Percentiles rank a stretch among this genome's conserved stretches.
Conservation (phyloP, 306 rosid species). For the Ormosia emarginata region DNA sequence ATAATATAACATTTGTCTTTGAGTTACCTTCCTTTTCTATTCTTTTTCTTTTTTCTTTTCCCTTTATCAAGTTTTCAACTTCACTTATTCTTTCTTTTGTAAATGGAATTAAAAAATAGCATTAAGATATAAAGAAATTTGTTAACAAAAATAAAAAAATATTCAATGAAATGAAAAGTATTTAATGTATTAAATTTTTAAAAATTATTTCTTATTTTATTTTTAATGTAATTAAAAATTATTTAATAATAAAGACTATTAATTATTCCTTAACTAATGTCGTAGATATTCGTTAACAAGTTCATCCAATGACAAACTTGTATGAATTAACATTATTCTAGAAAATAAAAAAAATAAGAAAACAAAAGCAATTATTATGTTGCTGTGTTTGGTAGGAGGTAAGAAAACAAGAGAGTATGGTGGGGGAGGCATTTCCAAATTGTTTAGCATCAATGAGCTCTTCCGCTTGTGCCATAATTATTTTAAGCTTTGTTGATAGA, state of each 20-base stretch:
- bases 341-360: not conserved
- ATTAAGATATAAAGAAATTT: not conserved
- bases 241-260: not conserved
- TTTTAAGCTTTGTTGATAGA: not conserved
- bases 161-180: not conserved
- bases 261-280: not conserved
- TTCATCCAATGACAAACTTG: too few relatives aligned
- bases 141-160: not conserved
- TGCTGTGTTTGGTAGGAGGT: slow-evolving; percentile 2
- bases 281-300: too few relatives aligned
- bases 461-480: not conserved
- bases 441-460: not conserved
- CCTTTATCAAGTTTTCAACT: not conserved
- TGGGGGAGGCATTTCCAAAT: not conserved
- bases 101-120: not conserved
- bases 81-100: not conserved
- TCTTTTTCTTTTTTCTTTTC: not conserved
- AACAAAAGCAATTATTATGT: not conserved
- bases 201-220: not conserved
- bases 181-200: too few relatives aligned
- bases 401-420: not conserved
- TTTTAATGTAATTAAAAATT: too few relatives aligned
- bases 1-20: too few relatives aligned
- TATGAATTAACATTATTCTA: not conserved
- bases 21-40: not conserved